Evolutionary conservation across 176 grass and related monocot species (phyloP).

Genomic region (Aegilops bicornis): DNA sequence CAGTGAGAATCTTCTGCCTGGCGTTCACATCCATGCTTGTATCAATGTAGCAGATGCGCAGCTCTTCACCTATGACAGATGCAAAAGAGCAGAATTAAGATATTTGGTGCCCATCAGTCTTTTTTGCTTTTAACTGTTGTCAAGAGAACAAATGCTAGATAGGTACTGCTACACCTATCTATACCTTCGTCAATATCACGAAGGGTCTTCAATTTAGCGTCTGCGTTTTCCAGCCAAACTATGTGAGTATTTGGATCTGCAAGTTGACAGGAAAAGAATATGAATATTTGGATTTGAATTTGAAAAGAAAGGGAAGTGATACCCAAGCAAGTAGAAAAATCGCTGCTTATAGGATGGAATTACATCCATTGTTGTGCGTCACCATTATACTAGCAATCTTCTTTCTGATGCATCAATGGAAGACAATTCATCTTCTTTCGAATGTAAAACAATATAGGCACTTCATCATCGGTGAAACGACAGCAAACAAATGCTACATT

Average conservation of each 20-base stretch:
- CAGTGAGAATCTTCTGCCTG: slow-evolving; percentile 74
- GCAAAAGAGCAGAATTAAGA: neutral
- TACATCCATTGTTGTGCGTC: neutral
- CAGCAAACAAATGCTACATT: neutral
- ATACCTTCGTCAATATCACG: slow-evolving; percentile 71
- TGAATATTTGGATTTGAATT: slow-evolving; percentile 46
- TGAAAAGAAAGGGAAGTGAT: neutral
- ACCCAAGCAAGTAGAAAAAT: neutral
- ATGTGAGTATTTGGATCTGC: slow-evolving; percentile 91
- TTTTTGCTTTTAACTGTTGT: neutral
- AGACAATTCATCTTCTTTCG: neutral
- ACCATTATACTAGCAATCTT: neutral
- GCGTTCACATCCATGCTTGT: slow-evolving; percentile 71
- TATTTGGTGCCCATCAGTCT: neutral
- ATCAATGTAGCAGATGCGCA: slow-evolving; percentile 92
- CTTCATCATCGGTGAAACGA: neutral
- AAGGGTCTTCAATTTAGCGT: slow-evolving; percentile 72
- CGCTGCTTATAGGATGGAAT: no score
- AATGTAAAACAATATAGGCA: neutral
- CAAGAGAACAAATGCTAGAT: neutral
- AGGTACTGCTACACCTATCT: neutral
- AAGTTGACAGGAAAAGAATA: slow-evolving; percentile 19
- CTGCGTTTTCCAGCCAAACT: slow-evolving; percentile 67
- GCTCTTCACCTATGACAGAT: slow-evolving; percentile 68
- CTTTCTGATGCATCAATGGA: neutral